Evolutionary conservation across 768 basidiomycete genomes (phyloP).

Genomic region (Termitomyces bulborhizus): DNA sequence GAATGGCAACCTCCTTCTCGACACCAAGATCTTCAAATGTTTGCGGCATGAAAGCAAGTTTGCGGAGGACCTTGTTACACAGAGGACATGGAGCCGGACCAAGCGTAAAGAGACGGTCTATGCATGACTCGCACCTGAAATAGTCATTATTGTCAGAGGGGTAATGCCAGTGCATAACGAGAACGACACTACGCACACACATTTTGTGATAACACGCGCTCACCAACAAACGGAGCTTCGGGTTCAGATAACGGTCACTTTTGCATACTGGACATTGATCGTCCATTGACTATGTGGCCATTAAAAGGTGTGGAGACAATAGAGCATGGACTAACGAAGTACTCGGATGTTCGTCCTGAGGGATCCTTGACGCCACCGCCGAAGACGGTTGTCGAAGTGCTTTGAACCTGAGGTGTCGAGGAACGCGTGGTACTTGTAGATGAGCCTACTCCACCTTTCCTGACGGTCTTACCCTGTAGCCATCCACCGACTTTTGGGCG

Average conservation of each 20-base stretch:
- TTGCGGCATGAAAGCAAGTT: constrained; percentile 92
- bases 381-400: constrained; percentile 68
- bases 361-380: constrained; percentile 85
- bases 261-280: constrained; percentile 98
- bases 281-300: constrained; percentile 59
- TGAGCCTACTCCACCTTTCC: constrained; percentile 49
- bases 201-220: constrained; percentile 99
- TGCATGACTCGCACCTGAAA: constrained; percentile 94
- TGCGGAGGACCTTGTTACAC: constrained; percentile 81
- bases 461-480: constrained; percentile 72
- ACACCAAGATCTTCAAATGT: constrained; percentile 91
- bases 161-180: not conserved
- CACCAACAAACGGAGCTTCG: constrained; percentile 88
- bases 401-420: constrained; percentile 60
- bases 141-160: not conserved
- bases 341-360: constrained; percentile 77
- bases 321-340: constrained; percentile 49
- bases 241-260: constrained; percentile 92
- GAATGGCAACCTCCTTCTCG: constrained; percentile 90
- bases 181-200: constrained; percentile 36
- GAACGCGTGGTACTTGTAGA: constrained; percentile 49
- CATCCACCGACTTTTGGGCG: constrained; percentile 39
- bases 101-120: constrained; percentile 91
- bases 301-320: not conserved
- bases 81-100: constrained; percentile 96